Evolutionary conservation across 2,329 filamentous ascomycete genomes (phyloP).

Genomic region (Microdochium paspali): DNA sequence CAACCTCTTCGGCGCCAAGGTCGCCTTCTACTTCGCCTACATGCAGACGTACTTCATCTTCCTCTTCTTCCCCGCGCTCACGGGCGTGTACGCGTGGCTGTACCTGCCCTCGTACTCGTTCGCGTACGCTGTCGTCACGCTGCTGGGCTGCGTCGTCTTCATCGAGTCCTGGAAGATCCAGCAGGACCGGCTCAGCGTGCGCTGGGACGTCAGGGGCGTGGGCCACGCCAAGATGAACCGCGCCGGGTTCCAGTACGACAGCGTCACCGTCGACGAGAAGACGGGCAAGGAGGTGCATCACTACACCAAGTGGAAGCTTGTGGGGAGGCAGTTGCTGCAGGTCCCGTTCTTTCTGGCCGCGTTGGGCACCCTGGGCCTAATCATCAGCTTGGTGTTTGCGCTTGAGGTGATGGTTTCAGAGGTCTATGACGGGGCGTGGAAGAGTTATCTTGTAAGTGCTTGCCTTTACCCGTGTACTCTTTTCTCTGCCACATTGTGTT

Average conservation of each 20-base stretch:
- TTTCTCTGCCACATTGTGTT: not conserved
- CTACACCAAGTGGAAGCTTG: conserved; percentile 56
- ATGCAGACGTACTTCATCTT: conserved; percentile 68
- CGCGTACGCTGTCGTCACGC: conserved; percentile 56
- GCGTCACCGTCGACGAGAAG: conserved; percentile 47
- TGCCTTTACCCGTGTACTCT: not conserved
- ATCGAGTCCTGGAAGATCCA: conserved; percentile 75
- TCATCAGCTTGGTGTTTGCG: conserved; percentile 62
- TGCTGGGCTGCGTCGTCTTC: conserved; percentile 64
- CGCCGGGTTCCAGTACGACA: conserved; percentile 55
- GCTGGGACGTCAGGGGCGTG: conserved; percentile 65
- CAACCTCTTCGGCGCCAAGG: conserved; percentile 54
- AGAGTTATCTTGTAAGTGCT: conserved; percentile 47
- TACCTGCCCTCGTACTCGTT: conserved; percentile 62
- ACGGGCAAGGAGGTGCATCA: conserved; percentile 50
- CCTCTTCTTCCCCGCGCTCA: conserved; percentile 57
- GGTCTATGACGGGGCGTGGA: conserved; percentile 61
- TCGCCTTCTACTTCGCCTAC: conserved; percentile 78
- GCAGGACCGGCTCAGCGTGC: conserved; percentile 59
- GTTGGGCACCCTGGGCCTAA: conserved; percentile 46
- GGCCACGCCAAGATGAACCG: conserved; percentile 57
- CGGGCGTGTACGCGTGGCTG: conserved; percentile 60
- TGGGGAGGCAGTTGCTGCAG: conserved; percentile 57
- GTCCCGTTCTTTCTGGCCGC: conserved; percentile 58
- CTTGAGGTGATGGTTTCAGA: conserved; percentile 70